Base-by-base conservation (phyloP, 345 rosid genomes). In the Acer campestre region DNA sequence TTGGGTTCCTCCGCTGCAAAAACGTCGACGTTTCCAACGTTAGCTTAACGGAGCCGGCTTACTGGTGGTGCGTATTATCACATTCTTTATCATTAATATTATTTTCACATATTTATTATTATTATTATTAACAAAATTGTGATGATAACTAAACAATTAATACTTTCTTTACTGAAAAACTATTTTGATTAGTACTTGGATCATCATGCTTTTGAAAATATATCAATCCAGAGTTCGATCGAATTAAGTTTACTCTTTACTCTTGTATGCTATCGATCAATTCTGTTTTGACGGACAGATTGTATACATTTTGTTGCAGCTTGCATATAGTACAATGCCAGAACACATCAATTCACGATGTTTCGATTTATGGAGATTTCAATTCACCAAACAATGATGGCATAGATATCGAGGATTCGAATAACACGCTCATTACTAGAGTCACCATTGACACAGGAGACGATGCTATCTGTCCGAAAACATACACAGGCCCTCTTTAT, bases 361-460 rank as follows among this genome's bases (percentile, higher is more conserved):
- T 93, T 64, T 90, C 96, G 3, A 93, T 95, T 13, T 85, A 87
- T 35, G 99, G 97, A 13, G 97, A 93, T 67, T 95, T 95, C 68
- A 91, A 90, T 78, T 88, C 94, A 3, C 99, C 98, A 0, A 93
- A 93, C 83, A 93, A 95, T 73, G 99, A 95, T 63, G 98, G 99
- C 10, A 92, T 95, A 68, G 98, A 93, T 73, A 88, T 93, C 12
- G 99, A 92, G 67, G 98, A 95, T 69, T 92, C 99, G 0, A 93
- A 91, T 76, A 85, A 93, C 63, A 95, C 98, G 2, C 53, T 86
- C 10, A 92, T 93, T 56, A 88, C 93, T 16, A 84, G 94, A 79
- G 89, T 92, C 83, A 86, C 75, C 55, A 95, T 95, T 7, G 89
- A 93, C 68, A 93, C 98, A 6, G 97, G 99, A 59, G 99, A 95